Conservation (phyloP, 1,139 yeast species). For the Magnusiomyces tetraspermus region DNA sequence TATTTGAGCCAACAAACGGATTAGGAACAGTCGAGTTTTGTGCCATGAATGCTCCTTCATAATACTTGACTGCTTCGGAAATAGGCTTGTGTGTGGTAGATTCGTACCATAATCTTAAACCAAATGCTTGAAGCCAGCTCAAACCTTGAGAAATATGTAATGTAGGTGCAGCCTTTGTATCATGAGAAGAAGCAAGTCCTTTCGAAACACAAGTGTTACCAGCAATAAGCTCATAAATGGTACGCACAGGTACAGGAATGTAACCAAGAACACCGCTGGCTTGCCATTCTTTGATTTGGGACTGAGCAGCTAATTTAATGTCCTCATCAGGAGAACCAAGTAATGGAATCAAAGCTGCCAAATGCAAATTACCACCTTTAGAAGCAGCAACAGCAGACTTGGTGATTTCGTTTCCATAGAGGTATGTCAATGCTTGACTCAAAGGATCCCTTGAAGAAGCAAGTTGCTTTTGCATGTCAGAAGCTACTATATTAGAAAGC, state of each 20-base stretch:
- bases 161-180: conserved; percentile 21
- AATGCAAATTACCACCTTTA: conserved; percentile 50
- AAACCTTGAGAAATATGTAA: conserved; percentile 36
- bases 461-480: conserved; percentile 36
- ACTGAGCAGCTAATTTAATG: conserved; percentile 45
- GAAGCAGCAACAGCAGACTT: conserved; percentile 57
- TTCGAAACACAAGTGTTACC: conserved; percentile 36
- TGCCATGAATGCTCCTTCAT: conserved; percentile 22
- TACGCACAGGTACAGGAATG: conserved; percentile 47
- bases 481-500: conserved; percentile 44
- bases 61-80: conserved; percentile 32
- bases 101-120: conserved; percentile 54
- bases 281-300: conserved; percentile 62
- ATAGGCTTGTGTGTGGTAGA: conserved; percentile 34
- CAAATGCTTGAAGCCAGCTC: conserved; percentile 60
- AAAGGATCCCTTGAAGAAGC: conserved; percentile 31
- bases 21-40: conserved; percentile 14
- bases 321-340: conserved; percentile 52
- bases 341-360: conserved; percentile 61
- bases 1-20: conserved; percentile 23
- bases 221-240: conserved; percentile 55
- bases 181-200: conserved; percentile 25
- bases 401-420: conserved; percentile 50
- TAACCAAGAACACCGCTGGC: conserved; percentile 33
- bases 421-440: conserved; percentile 43